These are phyloP conservation scores for Infundibulicybe gibba DNA, from an alignment of 768 basidiomycete genomes.

Conservation along the genomic window DNA sequence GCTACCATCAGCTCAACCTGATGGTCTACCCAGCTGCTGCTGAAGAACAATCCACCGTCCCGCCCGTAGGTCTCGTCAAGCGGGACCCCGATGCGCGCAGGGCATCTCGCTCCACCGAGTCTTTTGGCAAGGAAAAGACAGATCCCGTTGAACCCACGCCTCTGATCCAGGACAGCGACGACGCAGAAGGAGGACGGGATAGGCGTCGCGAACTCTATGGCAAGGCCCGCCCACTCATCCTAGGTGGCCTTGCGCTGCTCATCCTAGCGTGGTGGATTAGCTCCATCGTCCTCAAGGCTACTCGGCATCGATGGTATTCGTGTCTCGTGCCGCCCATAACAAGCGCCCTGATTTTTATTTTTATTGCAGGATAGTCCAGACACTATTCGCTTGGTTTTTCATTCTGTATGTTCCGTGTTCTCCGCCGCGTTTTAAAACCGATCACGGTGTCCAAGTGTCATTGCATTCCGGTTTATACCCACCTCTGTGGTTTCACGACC, in stretches of 20 bases:
- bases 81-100: neutral
- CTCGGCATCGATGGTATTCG: conserved; percentile 69
- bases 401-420: conserved; percentile 45
- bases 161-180: neutral
- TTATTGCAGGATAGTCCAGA: conserved; percentile 66
- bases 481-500: conserved; percentile 67
- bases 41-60: no score
- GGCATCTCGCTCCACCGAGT: neutral
- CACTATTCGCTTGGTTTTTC: conserved; percentile 82
- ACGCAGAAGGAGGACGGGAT: neutral
- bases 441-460: conserved; percentile 40
- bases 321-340: conserved; percentile 12
- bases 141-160: neutral
- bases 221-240: conserved; percentile 37
- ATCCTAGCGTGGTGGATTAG: conserved; percentile 89
- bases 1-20: no score
- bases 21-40: no score
- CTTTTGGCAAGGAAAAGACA: neutral
- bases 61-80: no score
- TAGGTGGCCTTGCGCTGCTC: conserved; percentile 48
- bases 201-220: conserved; percentile 2
- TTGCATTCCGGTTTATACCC: conserved; percentile 84
- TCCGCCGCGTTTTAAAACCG: neutral
- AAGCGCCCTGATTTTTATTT: conserved; percentile 5
- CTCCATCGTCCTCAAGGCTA: conserved; percentile 60